These are phyloP conservation scores for Melampsora larici-populina DNA, from an alignment of 1,284 basidiomycete species.

Conservation along the genomic window DNA sequence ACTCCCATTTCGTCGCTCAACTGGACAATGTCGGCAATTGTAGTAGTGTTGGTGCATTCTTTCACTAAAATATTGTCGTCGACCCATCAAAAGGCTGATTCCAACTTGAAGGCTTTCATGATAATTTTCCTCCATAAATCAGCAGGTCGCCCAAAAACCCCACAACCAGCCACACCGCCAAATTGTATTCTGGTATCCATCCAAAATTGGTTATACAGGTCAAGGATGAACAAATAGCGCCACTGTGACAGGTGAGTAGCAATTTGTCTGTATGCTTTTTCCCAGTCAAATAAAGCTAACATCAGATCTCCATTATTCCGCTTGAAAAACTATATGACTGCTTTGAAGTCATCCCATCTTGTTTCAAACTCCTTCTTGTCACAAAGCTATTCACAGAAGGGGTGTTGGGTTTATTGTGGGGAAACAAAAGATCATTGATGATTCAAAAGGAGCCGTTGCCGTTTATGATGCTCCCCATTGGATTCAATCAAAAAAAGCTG, in stretches of 20 bases:
- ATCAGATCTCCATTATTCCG: too few relatives aligned
- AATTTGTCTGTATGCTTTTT: too few relatives aligned
- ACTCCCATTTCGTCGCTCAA: background rate
- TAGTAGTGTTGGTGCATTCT: rapidly evolving
- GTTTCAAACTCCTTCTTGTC: too few relatives aligned
- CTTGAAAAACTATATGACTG: too few relatives aligned
- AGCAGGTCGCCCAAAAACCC: background rate
- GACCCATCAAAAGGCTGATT: background rate
- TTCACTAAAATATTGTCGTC: slow-evolving; percentile 9
- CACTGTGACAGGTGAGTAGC: background rate
- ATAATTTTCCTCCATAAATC: background rate
- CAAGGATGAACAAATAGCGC: background rate
- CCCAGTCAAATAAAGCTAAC: too few relatives aligned
- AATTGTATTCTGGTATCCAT: background rate
- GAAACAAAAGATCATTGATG: background rate
- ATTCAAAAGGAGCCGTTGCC: background rate
- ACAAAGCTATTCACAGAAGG: too few relatives aligned
- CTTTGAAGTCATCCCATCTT: too few relatives aligned
- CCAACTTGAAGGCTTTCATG: background rate
- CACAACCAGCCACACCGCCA: background rate
- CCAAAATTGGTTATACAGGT: background rate
- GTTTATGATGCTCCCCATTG: too few relatives aligned
- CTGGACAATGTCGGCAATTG: background rate
- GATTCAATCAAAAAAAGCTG: background rate
- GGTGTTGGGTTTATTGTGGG: background rate